Evolutionary conservation across 78 protist species (phyloP).

Genomic region (Monosiga brevicollis): DNA sequence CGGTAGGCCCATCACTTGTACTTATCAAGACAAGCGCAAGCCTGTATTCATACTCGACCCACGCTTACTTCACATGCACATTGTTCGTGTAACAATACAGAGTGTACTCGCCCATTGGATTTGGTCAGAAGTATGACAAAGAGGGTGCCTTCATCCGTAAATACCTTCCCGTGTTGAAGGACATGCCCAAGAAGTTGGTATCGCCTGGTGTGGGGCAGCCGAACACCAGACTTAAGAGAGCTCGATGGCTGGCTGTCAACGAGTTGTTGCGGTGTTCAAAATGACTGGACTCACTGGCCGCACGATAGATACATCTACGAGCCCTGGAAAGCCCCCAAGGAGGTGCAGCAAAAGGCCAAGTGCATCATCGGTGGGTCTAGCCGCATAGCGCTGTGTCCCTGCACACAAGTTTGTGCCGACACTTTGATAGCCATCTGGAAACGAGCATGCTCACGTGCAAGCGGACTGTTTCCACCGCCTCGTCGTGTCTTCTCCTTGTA

Average conservation of each 20-base stretch:
- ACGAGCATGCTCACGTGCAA: neutral
- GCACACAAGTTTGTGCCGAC: neutral
- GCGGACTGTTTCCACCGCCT: neutral
- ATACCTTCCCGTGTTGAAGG: neutral
- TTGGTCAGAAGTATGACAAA: slow-evolving; percentile 13
- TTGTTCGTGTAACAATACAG: neutral
- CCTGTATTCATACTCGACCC: neutral
- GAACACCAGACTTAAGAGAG: neutral
- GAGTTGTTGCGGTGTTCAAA: neutral
- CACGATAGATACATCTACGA: slow-evolving; percentile 26
- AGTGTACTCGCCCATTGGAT: slow-evolving; percentile 32
- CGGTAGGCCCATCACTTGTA: neutral
- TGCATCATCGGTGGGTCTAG: slow-evolving; percentile 9
- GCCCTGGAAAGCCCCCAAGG: slow-evolving; percentile 50
- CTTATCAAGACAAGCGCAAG: neutral
- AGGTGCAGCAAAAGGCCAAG: slow-evolving; percentile 8
- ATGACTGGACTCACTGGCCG: neutral
- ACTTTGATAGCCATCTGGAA: no score
- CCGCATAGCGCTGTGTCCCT: neutral
- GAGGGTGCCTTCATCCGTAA: neutral
- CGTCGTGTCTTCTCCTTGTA: neutral
- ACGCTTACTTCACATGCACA: no score
- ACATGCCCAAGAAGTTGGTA: neutral
- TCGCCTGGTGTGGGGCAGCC: neutral
- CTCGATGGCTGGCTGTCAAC: neutral